Base-by-base conservation (phyloP, 2,329 filamentous ascomycete genomes). In the Pseudopyrenochaeta lycopersici region DNA sequence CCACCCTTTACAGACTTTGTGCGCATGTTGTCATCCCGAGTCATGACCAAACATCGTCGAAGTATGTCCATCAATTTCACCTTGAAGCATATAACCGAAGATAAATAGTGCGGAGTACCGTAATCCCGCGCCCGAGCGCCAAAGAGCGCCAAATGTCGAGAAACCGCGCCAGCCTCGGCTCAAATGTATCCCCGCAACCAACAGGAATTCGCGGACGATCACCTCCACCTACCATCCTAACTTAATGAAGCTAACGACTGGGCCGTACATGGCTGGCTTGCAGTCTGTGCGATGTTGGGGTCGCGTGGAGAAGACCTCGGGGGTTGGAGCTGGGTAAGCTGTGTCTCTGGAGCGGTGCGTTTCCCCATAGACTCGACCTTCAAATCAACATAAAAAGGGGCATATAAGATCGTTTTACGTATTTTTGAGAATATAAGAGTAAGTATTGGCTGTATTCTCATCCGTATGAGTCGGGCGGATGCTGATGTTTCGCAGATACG, bases 271-370 rank as follows among this genome's bases (percentile, higher is more conserved):
- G 35, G 35, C 29, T 52, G 40, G 42, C 17, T n/a, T 35, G 9
- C 18, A 7, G 27, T 46, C 35, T 17, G 29, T 44, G 41, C 29
- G 21, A 44, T 18, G 40, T 23, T 21, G 40, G 9, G 21, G 33
- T 18, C 11, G 32, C 32, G 20, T 43, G 47, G 38, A 43, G 29
- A 18, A n/a, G 21, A 32, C 36, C 49, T 46, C 35, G 42, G 49
- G 4, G 33, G 9, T 21, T 17, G 35, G 35, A 33, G 10, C 7
- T 44, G 30, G 39, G 15, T 21, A 14, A 10, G 38, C 14, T n/a
- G 7, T 41, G 14, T 31, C 18, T 12, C 27, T 32, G 32, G 36
- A 23, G 17, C 30, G 20, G 17, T 12, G 2, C n/a, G 6, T 9
- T 17, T 44, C 14, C 17, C 17, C 4, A 10, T 23, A 21, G 18